These are phyloP conservation scores for Syncephalastrum contaminatum DNA, from an alignment of 371 early-diverging fungal species.

Conservation along the genomic window DNA sequence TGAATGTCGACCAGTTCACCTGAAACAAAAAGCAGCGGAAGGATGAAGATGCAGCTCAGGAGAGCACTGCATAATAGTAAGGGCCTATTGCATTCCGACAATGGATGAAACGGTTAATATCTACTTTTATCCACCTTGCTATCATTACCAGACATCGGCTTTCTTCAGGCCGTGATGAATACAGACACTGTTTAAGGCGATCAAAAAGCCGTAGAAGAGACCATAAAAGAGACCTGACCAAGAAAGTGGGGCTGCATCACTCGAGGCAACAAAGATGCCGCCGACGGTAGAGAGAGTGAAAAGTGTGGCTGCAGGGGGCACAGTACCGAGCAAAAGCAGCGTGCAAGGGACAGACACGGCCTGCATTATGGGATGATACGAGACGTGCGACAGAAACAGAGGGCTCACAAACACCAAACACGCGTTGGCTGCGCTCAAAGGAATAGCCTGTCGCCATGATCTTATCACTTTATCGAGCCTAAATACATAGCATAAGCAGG, in stretches of 20 bases:
- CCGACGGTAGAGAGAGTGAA: neutral
- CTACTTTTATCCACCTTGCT: neutral
- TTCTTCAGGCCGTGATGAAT: neutral
- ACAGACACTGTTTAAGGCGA: neutral
- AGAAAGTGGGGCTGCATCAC: conserved; percentile 1
- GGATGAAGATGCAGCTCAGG: conserved; percentile 2
- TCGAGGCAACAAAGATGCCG: neutral
- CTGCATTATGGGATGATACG: conserved; percentile 3
- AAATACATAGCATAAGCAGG: neutral
- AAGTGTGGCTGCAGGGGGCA: conserved; percentile 6
- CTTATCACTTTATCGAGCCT: neutral
- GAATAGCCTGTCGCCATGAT: neutral
- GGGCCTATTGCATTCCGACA: conserved; percentile 3
- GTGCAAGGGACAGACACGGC: conserved; percentile 10
- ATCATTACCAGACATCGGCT: neutral
- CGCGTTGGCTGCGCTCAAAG: neutral
- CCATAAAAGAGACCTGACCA: conserved; percentile 3
- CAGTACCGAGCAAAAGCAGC: neutral
- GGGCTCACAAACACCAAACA: conserved; percentile 8
- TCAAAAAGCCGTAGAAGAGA: conserved; percentile 4
- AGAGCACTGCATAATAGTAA: conserved; percentile 4
- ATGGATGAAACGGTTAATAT: too few relatives aligned
- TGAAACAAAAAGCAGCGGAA: conserved; percentile 7
- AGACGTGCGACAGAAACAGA: conserved; percentile 11
- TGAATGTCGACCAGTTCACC: conserved; percentile 15